These are phyloP conservation scores for Teunomyces tritomae DNA, from an alignment of 805 yeast species.

Conservation along the genomic window DNA sequence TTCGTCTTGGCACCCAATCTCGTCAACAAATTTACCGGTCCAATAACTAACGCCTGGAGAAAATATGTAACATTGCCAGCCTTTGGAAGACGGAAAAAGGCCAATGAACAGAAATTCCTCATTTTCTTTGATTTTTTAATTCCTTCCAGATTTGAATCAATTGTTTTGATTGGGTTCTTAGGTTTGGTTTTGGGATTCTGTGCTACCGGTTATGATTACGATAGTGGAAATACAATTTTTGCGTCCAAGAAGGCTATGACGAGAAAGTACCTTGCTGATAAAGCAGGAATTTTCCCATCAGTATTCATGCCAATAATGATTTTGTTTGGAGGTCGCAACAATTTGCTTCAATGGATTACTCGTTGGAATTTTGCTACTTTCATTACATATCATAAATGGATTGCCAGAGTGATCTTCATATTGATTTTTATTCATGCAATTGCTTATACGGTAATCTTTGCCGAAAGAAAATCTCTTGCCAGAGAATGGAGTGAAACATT, in stretches of 20 bases:
- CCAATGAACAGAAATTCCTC: constrained; percentile 16
- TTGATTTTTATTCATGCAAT: constrained; percentile 19
- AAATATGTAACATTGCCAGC: constrained; percentile 21
- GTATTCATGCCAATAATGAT: constrained; percentile 24
- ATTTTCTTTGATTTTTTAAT: constrained; percentile 23
- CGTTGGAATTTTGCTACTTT: constrained; percentile 12
- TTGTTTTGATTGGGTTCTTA: constrained; percentile 24
- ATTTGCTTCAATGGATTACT: constrained; percentile 14
- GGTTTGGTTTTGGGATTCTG: constrained; percentile 13
- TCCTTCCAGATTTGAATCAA: constrained; percentile 37
- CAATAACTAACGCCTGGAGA: constrained; percentile 11
- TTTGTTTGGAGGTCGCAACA: constrained; percentile 24
- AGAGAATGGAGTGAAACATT: constrained; percentile 16
- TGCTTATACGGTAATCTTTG: constrained; percentile 10
- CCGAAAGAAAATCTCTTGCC: constrained; percentile 9
- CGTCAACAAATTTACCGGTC: constrained; percentile 27
- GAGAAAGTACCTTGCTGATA: constrained; percentile 40
- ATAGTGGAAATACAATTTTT: constrained; percentile 15
- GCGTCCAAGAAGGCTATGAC: constrained; percentile 8
- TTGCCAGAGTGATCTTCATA: constrained; percentile 16
- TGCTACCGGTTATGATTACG: constrained; percentile 9
- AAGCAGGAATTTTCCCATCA: constrained; percentile 49
- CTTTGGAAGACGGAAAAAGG: constrained; percentile 15
- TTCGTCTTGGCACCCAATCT: constrained; percentile 31
- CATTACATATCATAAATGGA: constrained; percentile 23